Base-by-base conservation (phyloP, 805 yeast genomes). In the Ogataea pilisensis region DNA sequence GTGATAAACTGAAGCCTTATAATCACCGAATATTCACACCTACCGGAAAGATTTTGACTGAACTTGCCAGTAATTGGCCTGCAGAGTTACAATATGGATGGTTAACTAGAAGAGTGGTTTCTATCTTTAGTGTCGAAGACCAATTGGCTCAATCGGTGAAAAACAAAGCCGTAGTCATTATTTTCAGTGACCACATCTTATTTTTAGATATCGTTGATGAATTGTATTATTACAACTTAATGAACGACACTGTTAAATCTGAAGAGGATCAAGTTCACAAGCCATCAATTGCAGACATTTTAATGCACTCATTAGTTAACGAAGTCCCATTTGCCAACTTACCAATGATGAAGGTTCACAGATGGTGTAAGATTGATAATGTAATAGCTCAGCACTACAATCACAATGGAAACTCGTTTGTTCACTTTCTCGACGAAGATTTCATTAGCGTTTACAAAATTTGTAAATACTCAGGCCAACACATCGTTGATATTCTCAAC, bases 271-370 rank as follows among this genome's bases (percentile, higher is more conserved):
- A 42, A 6, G 54, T 70, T 21, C 70, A 68, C 35, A 54, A 65
- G 34, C 85, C 93, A 2, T 71, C 82, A 3, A 69, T 85, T 12
- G 73, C 95, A 0, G 96, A 89, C 59, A 72, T 87, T 35, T 65
- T 91, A 44, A 87, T 90, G 95, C 95, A 90, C 54, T 87, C 96
- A 0, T 69, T 91, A 56, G 78, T 85, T 24, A 91, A 91, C 57
- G 95, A 87, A 53, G 82, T 81, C 19, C 93, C 95, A 0, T 69
- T 91, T 31, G 49, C 55, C 3, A 69, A 75, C 30, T 64, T 89
- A 14, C 96, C 97, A 0, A 66, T 68, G 21, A 69, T 91, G 68
- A 68, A 65, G 45, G 96, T 90, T 5, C 69, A 67, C 11, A 71
- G 75, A 3, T 87, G 93, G 85, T 73, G 82, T 21, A 68, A 71